Conservation (phyloP, 179 eudicot species). For the Nepenthes alata region DNA sequence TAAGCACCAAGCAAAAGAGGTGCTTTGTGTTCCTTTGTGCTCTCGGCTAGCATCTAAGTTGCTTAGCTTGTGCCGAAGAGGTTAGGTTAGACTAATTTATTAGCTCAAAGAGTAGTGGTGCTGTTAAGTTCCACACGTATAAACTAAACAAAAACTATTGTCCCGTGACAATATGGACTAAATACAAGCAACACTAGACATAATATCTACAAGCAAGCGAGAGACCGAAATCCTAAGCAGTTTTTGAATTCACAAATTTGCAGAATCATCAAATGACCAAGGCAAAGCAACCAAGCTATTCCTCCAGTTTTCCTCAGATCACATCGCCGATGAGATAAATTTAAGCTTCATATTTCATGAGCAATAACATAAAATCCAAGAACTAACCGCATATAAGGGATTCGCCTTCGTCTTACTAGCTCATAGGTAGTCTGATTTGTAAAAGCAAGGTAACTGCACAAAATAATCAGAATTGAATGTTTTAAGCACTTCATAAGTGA, state of each 20-base stretch:
- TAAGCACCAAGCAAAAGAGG: too few relatives aligned
- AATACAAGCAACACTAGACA: neutral
- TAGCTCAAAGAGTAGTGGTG: too few relatives aligned
- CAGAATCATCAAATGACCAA: neutral
- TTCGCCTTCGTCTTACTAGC: slow-evolving; percentile 84
- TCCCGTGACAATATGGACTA: too few relatives aligned
- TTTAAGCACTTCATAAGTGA: neutral
- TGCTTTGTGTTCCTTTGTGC: too few relatives aligned
- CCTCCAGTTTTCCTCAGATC: too few relatives aligned
- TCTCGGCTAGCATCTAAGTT: too few relatives aligned
- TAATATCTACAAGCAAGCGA: neutral
- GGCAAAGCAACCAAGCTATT: neutral
- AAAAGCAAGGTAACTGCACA: slow-evolving; percentile 63
- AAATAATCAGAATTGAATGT: slow-evolving; percentile 1
- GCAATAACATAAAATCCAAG: neutral
- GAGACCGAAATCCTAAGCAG: neutral
- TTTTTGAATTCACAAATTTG: too few relatives aligned
- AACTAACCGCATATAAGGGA: slow-evolving; percentile 77
- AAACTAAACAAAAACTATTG: too few relatives aligned
- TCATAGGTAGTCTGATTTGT: slow-evolving; percentile 97
- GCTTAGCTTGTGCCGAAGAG: too few relatives aligned
- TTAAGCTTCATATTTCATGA: neutral
- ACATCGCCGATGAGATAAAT: too few relatives aligned
- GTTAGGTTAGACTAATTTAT: too few relatives aligned
- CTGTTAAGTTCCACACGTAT: too few relatives aligned